A percentile compares a stretch with the other conserved stretches of the same genome.
These are phyloP conservation scores for Pseudoscleropodium purum DNA, from an alignment of 225 moss, liverwort and hornwort species.

Conservation along the genomic window DNA sequence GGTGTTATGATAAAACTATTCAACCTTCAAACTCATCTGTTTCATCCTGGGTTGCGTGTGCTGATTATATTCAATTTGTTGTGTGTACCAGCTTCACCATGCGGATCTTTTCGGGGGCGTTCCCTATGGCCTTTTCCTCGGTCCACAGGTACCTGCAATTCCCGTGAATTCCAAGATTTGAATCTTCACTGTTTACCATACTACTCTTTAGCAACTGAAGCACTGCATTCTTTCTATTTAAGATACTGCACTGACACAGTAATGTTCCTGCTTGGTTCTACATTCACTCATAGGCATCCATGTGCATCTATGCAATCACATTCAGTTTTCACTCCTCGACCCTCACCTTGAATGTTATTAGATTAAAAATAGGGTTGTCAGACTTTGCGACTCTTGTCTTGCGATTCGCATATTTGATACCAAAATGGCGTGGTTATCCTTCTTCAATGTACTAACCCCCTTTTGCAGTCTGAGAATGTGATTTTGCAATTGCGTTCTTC, in stretches of 20 bases:
- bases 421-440: background rate
- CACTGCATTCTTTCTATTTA: background rate
- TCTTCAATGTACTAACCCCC: background rate
- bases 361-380: background rate
- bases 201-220: background rate
- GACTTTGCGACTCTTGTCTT: no score
- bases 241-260: background rate
- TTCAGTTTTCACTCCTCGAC: background rate
- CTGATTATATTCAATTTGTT: background rate
- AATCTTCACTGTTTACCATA: no score
- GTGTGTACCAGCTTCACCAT: constrained; percentile 59
- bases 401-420: background rate
- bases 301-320: background rate
- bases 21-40: background rate
- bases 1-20: background rate
- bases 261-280: background rate
- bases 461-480: background rate
- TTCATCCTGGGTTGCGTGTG: background rate
- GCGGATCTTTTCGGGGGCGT: constrained; percentile 76
- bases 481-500: background rate
- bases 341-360: background rate
- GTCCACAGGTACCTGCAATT: constrained; percentile 41
- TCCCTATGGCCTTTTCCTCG: constrained; percentile 81
- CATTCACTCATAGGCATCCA: background rate
- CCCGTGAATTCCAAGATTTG: background rate